Evolutionary conservation across 192 early-diverging fungal species (phyloP).

Genomic region (Backusella morwellensis): DNA sequence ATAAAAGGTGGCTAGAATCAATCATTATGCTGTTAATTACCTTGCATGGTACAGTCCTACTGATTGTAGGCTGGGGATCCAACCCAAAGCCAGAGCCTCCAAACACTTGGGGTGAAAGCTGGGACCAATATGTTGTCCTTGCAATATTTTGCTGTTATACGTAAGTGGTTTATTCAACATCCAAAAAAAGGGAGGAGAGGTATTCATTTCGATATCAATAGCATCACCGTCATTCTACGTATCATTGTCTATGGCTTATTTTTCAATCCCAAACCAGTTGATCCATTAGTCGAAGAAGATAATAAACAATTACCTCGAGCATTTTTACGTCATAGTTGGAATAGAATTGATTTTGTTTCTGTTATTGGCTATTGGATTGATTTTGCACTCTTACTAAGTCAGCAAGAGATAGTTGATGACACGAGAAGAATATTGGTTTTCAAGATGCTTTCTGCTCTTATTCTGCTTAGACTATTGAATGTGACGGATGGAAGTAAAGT

Average conservation of each 20-base stretch:
- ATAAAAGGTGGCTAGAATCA: slow-evolving; percentile 46
- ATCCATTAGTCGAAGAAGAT: background rate
- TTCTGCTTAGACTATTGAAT: slow-evolving; percentile 51
- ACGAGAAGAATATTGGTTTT: slow-evolving; percentile 45
- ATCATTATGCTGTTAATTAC: slow-evolving; percentile 44
- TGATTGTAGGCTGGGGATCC: slow-evolving; percentile 37
- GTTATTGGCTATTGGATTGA: slow-evolving; percentile 57
- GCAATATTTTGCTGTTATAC: slow-evolving; percentile 51
- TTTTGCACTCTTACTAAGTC: slow-evolving; percentile 36
- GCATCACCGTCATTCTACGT: background rate
- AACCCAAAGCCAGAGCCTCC: slow-evolving; percentile 19
- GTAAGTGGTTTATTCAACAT: slow-evolving; percentile 30
- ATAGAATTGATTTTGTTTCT: slow-evolving; percentile 56
- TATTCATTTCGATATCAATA: background rate
- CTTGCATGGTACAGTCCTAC: slow-evolving; percentile 40
- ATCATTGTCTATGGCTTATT: slow-evolving; percentile 33
- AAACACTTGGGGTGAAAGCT: slow-evolving; percentile 41
- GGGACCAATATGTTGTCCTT: slow-evolving; percentile 49
- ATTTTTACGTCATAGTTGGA: slow-evolving; percentile 62
- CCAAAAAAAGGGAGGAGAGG: background rate
- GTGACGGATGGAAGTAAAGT: slow-evolving; percentile 53
- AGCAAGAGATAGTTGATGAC: slow-evolving; percentile 32
- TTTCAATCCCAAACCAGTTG: slow-evolving; percentile 10
- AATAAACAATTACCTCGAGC: slow-evolving; percentile 34
- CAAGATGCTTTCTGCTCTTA: slow-evolving; percentile 49